Evolutionary conservation across 129 eudicot species (phyloP), one percentile per base, ranked within the genome.

Genomic region (Silybum marianum): DNA sequence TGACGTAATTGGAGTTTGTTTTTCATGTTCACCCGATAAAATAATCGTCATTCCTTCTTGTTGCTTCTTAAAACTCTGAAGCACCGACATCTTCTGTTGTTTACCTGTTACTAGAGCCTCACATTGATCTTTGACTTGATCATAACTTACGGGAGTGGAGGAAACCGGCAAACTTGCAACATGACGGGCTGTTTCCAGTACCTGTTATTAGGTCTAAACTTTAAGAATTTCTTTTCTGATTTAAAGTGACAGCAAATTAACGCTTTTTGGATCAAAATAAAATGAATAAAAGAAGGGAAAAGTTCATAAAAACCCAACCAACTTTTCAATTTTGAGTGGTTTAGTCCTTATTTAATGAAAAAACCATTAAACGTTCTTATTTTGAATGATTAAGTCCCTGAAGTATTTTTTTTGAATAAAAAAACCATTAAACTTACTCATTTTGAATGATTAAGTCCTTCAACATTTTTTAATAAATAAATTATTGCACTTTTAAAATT

Each of bases 51-150:
- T 90, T 78, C 85, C 78, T 78, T 88, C 91, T 77, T 81, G 90
- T 78, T 85, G 93, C 84, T 81, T 67, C 82, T 90, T 92, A 80
- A 92, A 84, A 78, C 91, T 88, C 3, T 90, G 93, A 70, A 92
- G 93, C 39, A 85, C 91, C 1, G 92, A 90, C 97, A 92, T 90
- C 73, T 92, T 92, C 69, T 92, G 90, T 84, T 90, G 97, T 81
- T 92, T 92, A 60, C 91, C 93, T 0, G 81, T 83, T 24, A 92
- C 89, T 70, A 92, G 85, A 71, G 97, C 97, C 84, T 92, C 97
- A 78, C 97, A 92, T 76, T 92, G 90, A 82, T 84, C 84, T 80
- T 85, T 92, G 80, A 92, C 90, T 84, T 92, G 86, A 85, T 90
- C 95, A 82, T 88, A 92, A 18, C 89, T 87, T 51, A 87, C 80